These are phyloP conservation scores for Garcia nutans DNA, from an alignment of 345 rosid genomes.

Conservation along the genomic window DNA sequence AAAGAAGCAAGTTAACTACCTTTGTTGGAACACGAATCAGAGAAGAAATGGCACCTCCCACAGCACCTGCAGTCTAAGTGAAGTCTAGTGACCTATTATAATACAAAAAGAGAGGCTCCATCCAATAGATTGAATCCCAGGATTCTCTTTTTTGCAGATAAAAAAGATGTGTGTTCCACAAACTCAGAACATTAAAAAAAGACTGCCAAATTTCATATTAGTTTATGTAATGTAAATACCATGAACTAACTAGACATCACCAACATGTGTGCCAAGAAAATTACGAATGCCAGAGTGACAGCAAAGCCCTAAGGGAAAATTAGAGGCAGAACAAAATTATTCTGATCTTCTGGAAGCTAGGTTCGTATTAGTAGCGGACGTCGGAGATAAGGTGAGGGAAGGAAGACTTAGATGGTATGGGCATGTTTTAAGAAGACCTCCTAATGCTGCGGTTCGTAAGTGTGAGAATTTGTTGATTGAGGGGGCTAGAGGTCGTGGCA, in stretches of 20 bases:
- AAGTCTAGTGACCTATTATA: constrained; percentile 39
- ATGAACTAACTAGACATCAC: not conserved
- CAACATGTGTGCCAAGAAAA: not conserved
- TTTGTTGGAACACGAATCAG: constrained; percentile 90
- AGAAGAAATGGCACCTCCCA: constrained; percentile 91
- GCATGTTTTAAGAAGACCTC: too few species aligned
- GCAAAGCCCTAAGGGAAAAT: not conserved
- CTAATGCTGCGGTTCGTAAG: too few species aligned
- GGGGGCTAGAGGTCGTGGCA: too few species aligned
- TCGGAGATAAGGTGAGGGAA: too few species aligned
- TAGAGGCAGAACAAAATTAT: not conserved
- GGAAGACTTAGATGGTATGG: too few species aligned
- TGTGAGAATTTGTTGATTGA: too few species aligned
- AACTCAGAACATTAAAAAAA: not conserved
- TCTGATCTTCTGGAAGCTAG: too few species aligned
- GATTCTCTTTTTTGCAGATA: constrained; percentile 4
- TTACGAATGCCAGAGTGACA: not conserved
- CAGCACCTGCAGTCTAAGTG: constrained; percentile 79
- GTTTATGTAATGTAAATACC: not conserved
- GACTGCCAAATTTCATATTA: not conserved
- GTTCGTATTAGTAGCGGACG: too few species aligned
- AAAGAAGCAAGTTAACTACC: constrained; percentile 37
- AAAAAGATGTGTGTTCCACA: not conserved
- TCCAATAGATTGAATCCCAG: constrained; percentile 18
- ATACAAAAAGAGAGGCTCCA: constrained; percentile 11